Percentiles rank a stretch among this genome's conserved stretches.
phyloP scores from a whole-genome alignment of 306 rosid genomes.

The Spatholobus suberectus region DNA sequence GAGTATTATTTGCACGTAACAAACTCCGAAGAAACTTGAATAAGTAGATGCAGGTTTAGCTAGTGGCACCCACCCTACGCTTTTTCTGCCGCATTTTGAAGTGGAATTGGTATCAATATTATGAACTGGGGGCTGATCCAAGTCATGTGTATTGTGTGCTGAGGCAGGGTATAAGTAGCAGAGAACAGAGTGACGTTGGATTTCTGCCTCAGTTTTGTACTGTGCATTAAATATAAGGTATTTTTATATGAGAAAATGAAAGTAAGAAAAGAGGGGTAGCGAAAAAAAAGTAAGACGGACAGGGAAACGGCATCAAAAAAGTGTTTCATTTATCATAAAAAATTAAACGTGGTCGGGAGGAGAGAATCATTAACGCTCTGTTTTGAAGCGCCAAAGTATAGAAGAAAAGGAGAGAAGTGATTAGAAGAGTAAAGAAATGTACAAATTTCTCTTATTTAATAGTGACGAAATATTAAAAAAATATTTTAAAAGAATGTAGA shows the following conservation, averaged over 20 bases:
- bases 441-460: too few relatives aligned
- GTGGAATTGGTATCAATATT: neutral
- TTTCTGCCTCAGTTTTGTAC: neutral
- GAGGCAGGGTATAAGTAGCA: neutral
- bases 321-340: neutral
- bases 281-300: neutral
- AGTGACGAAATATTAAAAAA: too few relatives aligned
- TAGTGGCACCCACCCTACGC: neutral
- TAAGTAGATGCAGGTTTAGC: neutral
- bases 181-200: neutral
- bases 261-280: neutral
- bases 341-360: too few relatives aligned
- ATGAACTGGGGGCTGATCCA: constrained; percentile 12
- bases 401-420: too few relatives aligned
- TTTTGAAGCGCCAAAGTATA: too few relatives aligned
- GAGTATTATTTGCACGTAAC: neutral
- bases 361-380: too few relatives aligned
- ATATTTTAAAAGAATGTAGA: too few relatives aligned
- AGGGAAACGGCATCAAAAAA: neutral
- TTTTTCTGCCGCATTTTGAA: neutral
- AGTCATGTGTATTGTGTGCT: neutral
- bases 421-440: too few relatives aligned
- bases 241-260: neutral
- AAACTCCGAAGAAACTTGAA: constrained; percentile 21
- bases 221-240: neutral